Percentiles rank a stretch among this genome's conserved stretches.
phyloP scores from a whole-genome alignment of 352 stramenopile genomes.

The Aphanomyces astaci region DNA sequence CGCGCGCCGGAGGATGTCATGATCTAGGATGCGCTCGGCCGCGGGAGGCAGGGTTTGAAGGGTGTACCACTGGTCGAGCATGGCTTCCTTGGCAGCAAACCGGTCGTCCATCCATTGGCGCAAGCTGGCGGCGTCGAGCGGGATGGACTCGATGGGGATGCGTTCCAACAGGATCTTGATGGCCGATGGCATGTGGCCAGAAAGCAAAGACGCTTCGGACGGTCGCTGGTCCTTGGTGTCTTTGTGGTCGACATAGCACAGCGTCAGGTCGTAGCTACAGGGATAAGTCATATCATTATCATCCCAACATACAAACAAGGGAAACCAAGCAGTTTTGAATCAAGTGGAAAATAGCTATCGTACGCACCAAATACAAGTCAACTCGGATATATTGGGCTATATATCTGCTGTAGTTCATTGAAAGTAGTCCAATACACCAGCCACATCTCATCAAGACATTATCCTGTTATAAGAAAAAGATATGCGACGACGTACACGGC shows the following conservation, averaged over 20 bases:
- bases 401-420: too few species aligned
- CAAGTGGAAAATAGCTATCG: too few species aligned
- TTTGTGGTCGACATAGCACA: slow-evolving; percentile 71
- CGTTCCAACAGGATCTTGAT: slow-evolving; percentile 71
- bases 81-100: slow-evolving; percentile 56
- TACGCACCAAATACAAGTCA: too few species aligned
- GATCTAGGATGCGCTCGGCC: slow-evolving; percentile 40
- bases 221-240: slow-evolving; percentile 53
- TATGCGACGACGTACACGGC: slow-evolving; percentile 65
- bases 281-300: not conserved
- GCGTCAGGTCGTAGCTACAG: slow-evolving; percentile 44
- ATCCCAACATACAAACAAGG: not conserved
- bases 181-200: slow-evolving; percentile 43
- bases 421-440: too few species aligned
- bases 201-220: slow-evolving; percentile 55
- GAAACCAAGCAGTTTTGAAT: too few species aligned
- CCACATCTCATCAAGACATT: too few species aligned
- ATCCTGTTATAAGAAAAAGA: too few species aligned
- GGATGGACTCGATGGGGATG: slow-evolving; percentile 37
- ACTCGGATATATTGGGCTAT: too few species aligned
- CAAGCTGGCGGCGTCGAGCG: slow-evolving; percentile 37
- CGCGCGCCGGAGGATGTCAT: slow-evolving; percentile 29
- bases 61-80: slow-evolving; percentile 41
- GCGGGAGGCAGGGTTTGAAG: slow-evolving; percentile 30
- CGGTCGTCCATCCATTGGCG: slow-evolving; percentile 50